These are phyloP conservation scores for Candida glucosophila DNA, from an alignment of 1,139 yeast species.

Conservation along the genomic window DNA sequence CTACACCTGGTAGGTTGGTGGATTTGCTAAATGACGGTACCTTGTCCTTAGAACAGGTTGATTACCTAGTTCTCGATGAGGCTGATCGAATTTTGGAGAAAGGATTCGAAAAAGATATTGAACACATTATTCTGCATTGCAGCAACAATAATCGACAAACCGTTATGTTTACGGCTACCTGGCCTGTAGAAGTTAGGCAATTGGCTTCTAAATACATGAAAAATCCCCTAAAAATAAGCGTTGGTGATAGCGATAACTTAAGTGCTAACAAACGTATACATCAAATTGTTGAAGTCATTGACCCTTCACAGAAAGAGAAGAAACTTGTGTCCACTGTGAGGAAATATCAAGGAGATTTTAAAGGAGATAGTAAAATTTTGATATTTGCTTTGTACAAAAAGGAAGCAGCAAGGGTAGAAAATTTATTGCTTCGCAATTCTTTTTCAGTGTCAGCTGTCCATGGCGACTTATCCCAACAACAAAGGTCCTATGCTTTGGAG, in stretches of 20 bases:
- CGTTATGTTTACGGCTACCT: conserved; percentile 81
- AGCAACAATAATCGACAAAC: conserved; percentile 55
- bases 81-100: conserved; percentile 97
- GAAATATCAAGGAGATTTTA: conserved; percentile 63
- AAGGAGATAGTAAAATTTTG: conserved; percentile 69
- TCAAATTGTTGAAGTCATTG: conserved; percentile 88
- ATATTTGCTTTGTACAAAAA: conserved; percentile 93
- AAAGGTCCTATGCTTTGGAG: conserved; percentile 80
- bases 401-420: conserved; percentile 90
- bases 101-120: conserved; percentile 96
- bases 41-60: conserved; percentile 56
- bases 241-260: conserved; percentile 91
- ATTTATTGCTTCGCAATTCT: conserved; percentile 61
- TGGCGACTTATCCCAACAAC: conserved; percentile 89
- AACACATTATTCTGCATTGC: conserved; percentile 59
- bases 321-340: conserved; percentile 62
- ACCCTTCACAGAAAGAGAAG: conserved; percentile 74
- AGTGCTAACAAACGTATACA: conserved; percentile 90
- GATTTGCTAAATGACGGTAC: conserved; percentile 89
- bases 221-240: conserved; percentile 76
- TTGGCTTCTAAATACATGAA: conserved; percentile 83
- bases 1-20: conserved; percentile 93
- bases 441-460: conserved; percentile 87
- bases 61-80: conserved; percentile 86
- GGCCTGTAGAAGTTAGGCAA: conserved; percentile 91